phyloP scores from a whole-genome alignment of 352 stramenopile species.

The Phytopythium delawarense region DNA sequence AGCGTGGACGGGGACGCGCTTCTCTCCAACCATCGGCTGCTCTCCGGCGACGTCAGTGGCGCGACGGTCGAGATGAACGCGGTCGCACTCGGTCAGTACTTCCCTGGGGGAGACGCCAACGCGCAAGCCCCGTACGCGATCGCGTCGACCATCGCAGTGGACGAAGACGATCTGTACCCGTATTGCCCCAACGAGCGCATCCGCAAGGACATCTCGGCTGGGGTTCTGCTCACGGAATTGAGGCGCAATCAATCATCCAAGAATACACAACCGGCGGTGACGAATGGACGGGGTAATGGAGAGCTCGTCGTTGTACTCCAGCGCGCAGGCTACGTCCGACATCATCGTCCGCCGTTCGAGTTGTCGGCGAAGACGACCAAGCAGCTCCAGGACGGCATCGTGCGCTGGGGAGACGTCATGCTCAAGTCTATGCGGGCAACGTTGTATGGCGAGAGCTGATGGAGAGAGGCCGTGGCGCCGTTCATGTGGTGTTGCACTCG shows the following conservation, averaged over 20 bases:
- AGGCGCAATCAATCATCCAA: constrained; percentile 9
- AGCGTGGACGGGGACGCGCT: constrained; percentile 13
- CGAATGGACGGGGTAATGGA: not conserved
- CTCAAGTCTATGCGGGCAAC: constrained; percentile 25
- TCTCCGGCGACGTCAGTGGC: constrained; percentile 4
- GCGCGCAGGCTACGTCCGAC: constrained; percentile 18
- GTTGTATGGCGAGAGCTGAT: constrained; percentile 11
- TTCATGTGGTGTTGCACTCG: not conserved
- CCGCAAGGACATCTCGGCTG: constrained; percentile 23
- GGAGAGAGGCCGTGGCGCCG: not conserved
- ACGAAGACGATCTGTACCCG: constrained; percentile 30
- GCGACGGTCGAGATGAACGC: not conserved
- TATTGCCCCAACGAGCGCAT: constrained; percentile 22
- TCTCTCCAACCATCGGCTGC: constrained; percentile 22
- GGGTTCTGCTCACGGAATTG: constrained; percentile 13
- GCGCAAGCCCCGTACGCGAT: constrained; percentile 12
- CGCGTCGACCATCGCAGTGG: constrained; percentile 19
- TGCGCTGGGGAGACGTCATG: constrained; percentile 22
- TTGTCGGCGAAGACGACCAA: constrained; percentile 9
- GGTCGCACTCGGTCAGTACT: constrained; percentile 1
- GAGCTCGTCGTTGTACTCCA: constrained; percentile 25
- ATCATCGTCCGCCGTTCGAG: constrained; percentile 19
- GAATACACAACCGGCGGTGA: not conserved
- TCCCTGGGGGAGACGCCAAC: not conserved
- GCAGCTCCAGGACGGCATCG: constrained; percentile 20